These are phyloP conservation scores for Vitis labrusca DNA, from an alignment of 164 flowering plant genomes.

Conservation along the genomic window DNA sequence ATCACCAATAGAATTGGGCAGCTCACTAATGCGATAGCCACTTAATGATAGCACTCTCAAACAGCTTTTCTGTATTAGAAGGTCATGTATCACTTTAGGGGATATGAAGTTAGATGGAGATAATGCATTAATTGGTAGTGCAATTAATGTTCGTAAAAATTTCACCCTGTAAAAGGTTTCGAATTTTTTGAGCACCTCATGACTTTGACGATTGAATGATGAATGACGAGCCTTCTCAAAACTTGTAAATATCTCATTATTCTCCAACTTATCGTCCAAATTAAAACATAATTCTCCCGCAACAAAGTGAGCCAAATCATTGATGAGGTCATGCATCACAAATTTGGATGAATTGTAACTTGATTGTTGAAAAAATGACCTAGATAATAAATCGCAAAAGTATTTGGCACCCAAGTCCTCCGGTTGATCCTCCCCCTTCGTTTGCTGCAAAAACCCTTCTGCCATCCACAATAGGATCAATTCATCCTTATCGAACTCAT, in stretches of 20 bases:
- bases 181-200: neutral
- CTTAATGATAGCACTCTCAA: too few relatives aligned
- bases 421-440: neutral
- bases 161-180: neutral
- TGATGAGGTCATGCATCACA: slow-evolving; percentile 7
- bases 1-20: neutral
- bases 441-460: neutral
- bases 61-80: too few relatives aligned
- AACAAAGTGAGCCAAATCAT: neutral
- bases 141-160: neutral
- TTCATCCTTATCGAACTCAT: neutral
- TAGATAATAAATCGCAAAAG: neutral
- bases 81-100: too few relatives aligned
- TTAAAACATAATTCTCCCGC: neutral
- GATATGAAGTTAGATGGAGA: too few relatives aligned
- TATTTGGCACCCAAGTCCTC: slow-evolving; percentile 1
- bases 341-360: neutral
- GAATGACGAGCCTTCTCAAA: neutral
- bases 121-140: too few relatives aligned
- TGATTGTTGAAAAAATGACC: slow-evolving; percentile 4
- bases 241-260: neutral
- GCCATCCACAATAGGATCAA: slow-evolving; percentile 11
- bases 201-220: neutral
- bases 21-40: too few relatives aligned
- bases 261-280: too few relatives aligned